These are phyloP conservation scores for Rhododendron williamsianum DNA, from an alignment of 148 eudicot genomes.

Conservation along the genomic window DNA sequence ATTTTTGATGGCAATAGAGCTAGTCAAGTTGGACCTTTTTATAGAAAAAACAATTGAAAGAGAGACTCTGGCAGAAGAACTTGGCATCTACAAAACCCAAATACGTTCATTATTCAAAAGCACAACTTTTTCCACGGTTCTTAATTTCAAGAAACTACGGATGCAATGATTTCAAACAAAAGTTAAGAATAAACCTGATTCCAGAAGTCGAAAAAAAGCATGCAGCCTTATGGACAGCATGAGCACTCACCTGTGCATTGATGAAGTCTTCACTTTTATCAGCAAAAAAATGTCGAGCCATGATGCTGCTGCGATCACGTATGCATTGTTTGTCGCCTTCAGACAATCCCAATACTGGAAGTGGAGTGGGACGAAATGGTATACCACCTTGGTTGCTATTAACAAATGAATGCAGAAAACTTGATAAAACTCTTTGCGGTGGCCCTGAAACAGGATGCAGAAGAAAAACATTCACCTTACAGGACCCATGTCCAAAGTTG, in stretches of 20 bases:
- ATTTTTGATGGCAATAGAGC: background rate
- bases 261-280: slow-evolving; percentile 90
- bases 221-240: slow-evolving; percentile 1
- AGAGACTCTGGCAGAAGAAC: background rate
- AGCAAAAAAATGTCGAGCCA: slow-evolving; percentile 91
- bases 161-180: background rate
- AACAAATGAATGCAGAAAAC: slow-evolving; percentile 89
- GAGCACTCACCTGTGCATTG: slow-evolving; percentile 62
- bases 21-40: background rate
- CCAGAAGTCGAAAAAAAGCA: background rate
- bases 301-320: slow-evolving; percentile 88
- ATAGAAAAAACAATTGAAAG: background rate
- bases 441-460: slow-evolving; percentile 54
- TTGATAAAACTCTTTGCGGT: slow-evolving; percentile 81
- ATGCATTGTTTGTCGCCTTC: slow-evolving; percentile 91
- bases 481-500: background rate
- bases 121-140: background rate
- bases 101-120: background rate
- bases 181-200: background rate
- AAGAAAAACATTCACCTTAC: background rate
- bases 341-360: slow-evolving; percentile 85
- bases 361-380: slow-evolving; percentile 71
- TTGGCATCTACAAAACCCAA: background rate
- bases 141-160: background rate
- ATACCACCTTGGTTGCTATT: slow-evolving; percentile 63